Base-by-base conservation (phyloP, 2,329 filamentous ascomycete species). In the Diaporthe australafricana region DNA sequence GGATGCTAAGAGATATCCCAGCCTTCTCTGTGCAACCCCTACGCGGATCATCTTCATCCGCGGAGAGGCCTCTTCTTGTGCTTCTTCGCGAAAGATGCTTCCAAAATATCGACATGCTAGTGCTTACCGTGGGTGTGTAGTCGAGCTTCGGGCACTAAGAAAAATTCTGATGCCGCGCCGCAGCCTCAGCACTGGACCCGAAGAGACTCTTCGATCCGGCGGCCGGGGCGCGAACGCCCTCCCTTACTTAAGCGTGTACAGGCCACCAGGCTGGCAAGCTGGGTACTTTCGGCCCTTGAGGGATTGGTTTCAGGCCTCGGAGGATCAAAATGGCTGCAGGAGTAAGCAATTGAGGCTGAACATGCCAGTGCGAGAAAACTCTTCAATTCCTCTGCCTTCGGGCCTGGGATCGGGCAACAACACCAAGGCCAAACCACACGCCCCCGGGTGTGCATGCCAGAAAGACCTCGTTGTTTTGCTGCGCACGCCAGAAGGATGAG, bases 341-440 rank as follows among this genome's bases (percentile, higher is more conserved):
- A 63, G 60, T 63, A 40, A 63, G 60, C 60, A 8, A 50, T 65
- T 50, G 60, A 65, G 60, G 60, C 60, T 65, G 60, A 50, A 65
- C 60, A 65, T 65, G 60, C 60, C 60, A 65, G 60, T 65, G 60
- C 60, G 60, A 65, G 60, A 65, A 65, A 65, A 65, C 60, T 65
- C 60, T 65, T 65, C 60, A 65, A 50, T 65, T 65, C 45, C 30
- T 63, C 42, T 63, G 30, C 27, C n/a, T 25, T 50, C 42, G 30
- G 30, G 30, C 45, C 60, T 65, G 45, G n/a, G 30, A 27, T 38
- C 12, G 60, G 32, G 45, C 30, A 16, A 65, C 45, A 20, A 27
- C 30, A 65, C 45, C 60, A 63, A 20, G 47, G 42, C 42, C 27
- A 30, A 65, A 65, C 30, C 22, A 25, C 60, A 38, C 42, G 9